Evolutionary conservation across 805 yeast genomes (phyloP).

Genomic region (Lipomyces spencermartinsiae): DNA sequence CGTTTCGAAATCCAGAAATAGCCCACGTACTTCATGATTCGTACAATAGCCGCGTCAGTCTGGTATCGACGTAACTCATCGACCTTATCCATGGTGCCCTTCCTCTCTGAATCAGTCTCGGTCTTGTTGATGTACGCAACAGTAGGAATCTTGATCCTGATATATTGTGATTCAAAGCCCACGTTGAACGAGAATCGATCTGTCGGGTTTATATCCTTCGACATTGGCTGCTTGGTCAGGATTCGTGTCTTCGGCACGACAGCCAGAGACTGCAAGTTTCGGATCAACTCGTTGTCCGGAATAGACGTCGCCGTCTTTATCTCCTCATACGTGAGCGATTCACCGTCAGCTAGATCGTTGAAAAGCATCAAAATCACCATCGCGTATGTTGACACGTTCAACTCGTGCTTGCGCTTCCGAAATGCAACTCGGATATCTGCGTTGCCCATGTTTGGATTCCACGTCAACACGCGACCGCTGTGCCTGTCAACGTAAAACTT

Average conservation of each 20-base stretch:
- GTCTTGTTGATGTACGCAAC: slow-evolving; percentile 52
- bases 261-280: slow-evolving; percentile 83
- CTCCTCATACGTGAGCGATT: slow-evolving; percentile 62
- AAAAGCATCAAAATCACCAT: slow-evolving; percentile 80
- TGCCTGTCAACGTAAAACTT: slow-evolving; percentile 58
- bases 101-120: slow-evolving; percentile 61
- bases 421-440: slow-evolving; percentile 78
- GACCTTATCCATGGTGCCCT: slow-evolving; percentile 58
- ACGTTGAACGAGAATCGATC: slow-evolving; percentile 74
- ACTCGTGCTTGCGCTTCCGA: slow-evolving; percentile 72
- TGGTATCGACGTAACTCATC: slow-evolving; percentile 69
- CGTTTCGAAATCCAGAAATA: background rate
- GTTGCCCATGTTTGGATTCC: slow-evolving; percentile 78
- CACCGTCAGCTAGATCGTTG: slow-evolving; percentile 54
- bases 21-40: slow-evolving; percentile 68
- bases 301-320: slow-evolving; percentile 71
- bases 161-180: slow-evolving; percentile 68
- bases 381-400: slow-evolving; percentile 80
- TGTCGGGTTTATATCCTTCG: slow-evolving; percentile 66
- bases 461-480: slow-evolving; percentile 64
- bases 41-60: slow-evolving; percentile 83
- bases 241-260: slow-evolving; percentile 82
- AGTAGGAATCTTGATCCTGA: slow-evolving; percentile 76
- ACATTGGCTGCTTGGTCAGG: slow-evolving; percentile 75
- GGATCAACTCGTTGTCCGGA: slow-evolving; percentile 71